A percentile compares a stretch with the other conserved stretches of the same genome.
These are phyloP conservation scores for Citrus inodora DNA, from an alignment of 345 rosid species.

Conservation along the genomic window DNA sequence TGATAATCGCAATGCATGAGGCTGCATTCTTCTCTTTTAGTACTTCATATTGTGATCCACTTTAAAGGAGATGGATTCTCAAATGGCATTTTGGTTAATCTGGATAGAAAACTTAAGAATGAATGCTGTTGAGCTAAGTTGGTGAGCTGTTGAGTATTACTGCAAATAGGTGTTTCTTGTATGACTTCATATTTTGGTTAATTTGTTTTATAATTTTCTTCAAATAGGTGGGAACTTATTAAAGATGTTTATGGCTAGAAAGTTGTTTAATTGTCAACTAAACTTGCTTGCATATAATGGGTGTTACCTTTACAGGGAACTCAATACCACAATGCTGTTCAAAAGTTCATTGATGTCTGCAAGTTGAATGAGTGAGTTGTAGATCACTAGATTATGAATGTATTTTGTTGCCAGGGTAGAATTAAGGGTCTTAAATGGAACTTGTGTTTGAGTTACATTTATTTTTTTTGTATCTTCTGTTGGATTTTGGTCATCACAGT, in stretches of 20 bases:
- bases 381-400: background rate
- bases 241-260: background rate
- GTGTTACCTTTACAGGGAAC: conserved; percentile 56
- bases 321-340: conserved; percentile 87
- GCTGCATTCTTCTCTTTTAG: background rate
- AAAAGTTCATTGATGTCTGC: conserved; percentile 77
- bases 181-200: background rate
- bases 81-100: background rate
- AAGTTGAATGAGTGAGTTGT: conserved; percentile 52
- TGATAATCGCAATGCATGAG: background rate
- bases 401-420: background rate
- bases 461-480: background rate
- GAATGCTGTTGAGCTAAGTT: background rate
- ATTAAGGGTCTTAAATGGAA: background rate
- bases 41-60: background rate
- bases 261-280: background rate
- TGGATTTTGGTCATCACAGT: background rate
- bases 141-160: background rate
- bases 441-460: background rate
- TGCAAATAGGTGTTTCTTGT: background rate
- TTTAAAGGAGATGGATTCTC: background rate
- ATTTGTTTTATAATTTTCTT: background rate
- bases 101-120: background rate
- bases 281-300: background rate
- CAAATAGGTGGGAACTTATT: background rate